A percentile compares a stretch with the other conserved stretches of the same genome.
These are phyloP conservation scores for Coemansia sp. DNA, from an alignment of 192 early-diverging fungal genomes.

Conservation along the genomic window DNA sequence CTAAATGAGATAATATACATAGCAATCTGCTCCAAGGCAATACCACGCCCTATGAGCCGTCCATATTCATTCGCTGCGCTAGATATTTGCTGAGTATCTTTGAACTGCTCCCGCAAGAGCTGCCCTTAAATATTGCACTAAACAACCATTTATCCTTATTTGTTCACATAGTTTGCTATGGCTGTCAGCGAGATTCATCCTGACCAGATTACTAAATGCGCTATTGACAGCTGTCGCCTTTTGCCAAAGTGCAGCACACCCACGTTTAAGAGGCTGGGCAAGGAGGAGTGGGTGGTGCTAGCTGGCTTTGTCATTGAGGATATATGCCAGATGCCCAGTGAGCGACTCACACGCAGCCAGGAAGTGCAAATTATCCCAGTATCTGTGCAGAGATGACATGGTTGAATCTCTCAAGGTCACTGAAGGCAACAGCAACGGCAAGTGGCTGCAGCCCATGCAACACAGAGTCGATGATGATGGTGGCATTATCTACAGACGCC, in stretches of 20 bases:
- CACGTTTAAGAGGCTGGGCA: slow-evolving; percentile 24
- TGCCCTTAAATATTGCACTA: no score
- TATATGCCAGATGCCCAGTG: not conserved
- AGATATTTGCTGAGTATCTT: no score
- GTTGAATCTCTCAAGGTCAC: slow-evolving; percentile 8
- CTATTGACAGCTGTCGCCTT: slow-evolving; percentile 55
- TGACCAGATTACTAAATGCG: slow-evolving; percentile 57
- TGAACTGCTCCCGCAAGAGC: no score
- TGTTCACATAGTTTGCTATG: not conserved
- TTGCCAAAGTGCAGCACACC: slow-evolving; percentile 82
- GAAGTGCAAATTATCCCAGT: slow-evolving; percentile 21
- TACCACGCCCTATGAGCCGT: no score
- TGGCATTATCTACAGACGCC: slow-evolving; percentile 15
- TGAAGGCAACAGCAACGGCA: not conserved
- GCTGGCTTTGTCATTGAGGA: slow-evolving; percentile 68
- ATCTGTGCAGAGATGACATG: slow-evolving; percentile 43
- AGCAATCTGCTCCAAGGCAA: no score
- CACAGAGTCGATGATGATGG: not conserved
- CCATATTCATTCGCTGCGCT: no score
- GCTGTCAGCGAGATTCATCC: not conserved
- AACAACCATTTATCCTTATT: no score
- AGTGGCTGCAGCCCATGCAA: slow-evolving; percentile 10
- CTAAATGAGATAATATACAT: no score
- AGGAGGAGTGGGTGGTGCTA: slow-evolving; percentile 84
- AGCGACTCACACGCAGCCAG: not conserved